Evolutionary conservation across 2,329 filamentous ascomycete genomes (phyloP), one percentile per base, ranked within the genome.

Genomic region (Huntiella abstrusa): DNA sequence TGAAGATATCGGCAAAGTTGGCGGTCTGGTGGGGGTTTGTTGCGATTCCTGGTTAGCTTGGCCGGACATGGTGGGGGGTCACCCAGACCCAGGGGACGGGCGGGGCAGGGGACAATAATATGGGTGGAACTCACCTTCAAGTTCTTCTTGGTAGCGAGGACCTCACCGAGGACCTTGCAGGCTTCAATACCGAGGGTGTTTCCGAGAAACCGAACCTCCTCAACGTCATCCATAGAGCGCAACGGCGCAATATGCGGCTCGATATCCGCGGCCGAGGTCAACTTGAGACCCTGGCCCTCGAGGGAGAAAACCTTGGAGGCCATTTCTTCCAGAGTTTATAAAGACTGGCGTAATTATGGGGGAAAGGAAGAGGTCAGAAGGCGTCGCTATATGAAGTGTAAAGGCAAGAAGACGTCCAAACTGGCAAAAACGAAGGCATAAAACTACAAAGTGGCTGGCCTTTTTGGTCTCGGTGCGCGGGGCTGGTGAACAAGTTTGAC

Each of bases 1-100:
- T 98, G 68, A 96, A 98, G 68, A 98, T 94, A 62, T 98, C 91
- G 61, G 87, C 87, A 48, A 98, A 71, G 65, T 95, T 93, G 58
- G 83, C 87, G 57, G 79, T 68, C 76, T 79, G 47, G 22, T 28
- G 22, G 22, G 22, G 22, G 22, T 28, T 28, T 28, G 6, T 28
- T 10, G 22, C 22, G 22, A 28, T 28, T 28, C 22, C 22, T 28
- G 22, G 22, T 28, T 28, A 28, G 22, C 22, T 28, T 28, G 22
- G 8, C 22, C 22, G 22, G 22, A 28, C 22, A 28, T 28, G 22
- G 22, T 28, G 22, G 22, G 22, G 22, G 22, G 22, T 28, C 22
- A 28, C 22, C 2, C 22, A 28, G 22, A 7, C 22, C 22, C 22
- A 28, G 3, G 10, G 7, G 22, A 28, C 22, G 22, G 22, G 22